Conservation (phyloP, 78 protist species). For the Protostelium mycophagum region DNA sequence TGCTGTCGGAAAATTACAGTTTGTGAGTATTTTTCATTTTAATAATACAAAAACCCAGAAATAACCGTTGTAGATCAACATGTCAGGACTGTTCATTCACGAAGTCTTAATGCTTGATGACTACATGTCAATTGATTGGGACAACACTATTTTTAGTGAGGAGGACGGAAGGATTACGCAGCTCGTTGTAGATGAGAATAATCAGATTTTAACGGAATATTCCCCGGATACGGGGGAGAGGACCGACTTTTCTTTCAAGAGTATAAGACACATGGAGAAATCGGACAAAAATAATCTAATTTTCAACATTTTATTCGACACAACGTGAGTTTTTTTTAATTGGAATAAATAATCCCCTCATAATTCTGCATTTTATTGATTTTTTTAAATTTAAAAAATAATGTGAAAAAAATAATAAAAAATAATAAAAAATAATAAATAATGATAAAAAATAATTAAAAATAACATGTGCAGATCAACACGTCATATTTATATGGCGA, state of each 20-base stretch:
- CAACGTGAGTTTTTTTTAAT: background rate
- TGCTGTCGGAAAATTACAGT: conserved; percentile 19
- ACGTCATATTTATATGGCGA: background rate
- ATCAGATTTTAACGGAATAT: background rate
- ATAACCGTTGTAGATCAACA: background rate
- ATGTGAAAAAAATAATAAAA: no score
- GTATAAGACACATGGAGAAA: background rate
- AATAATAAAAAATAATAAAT: no score
- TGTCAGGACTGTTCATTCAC: background rate
- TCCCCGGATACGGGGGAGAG: background rate
- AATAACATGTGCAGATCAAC: no score
- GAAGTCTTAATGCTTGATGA: background rate
- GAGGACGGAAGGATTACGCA: background rate
- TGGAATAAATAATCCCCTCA: no score
- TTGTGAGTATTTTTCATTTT: background rate
- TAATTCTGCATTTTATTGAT: no score
- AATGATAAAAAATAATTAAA: no score
- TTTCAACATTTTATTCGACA: background rate
- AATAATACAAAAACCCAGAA: background rate
- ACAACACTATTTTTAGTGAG: background rate
- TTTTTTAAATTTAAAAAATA: no score
- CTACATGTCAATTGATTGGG: background rate
- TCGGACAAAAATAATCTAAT: background rate
- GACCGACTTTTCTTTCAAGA: background rate
- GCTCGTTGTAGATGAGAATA: background rate